phyloP scores from a whole-genome alignment of 257 asterid genomes.

The Jasminum sambac region DNA sequence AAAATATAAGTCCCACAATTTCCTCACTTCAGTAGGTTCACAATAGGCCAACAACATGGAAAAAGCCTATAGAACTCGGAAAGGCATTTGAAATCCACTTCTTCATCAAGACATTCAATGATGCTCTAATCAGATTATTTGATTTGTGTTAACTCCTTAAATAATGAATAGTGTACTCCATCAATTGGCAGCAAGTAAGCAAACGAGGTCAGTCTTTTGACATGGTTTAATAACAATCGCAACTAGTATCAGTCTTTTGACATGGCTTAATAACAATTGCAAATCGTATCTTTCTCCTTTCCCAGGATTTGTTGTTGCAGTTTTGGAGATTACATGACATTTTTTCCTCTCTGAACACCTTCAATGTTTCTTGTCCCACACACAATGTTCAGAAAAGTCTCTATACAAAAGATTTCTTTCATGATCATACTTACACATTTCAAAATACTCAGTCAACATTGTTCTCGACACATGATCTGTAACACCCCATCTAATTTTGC shows the following conservation, averaged over 20 bases:
- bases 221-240: conserved; percentile 14
- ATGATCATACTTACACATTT: neutral
- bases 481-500: too few species aligned
- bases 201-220: conserved; percentile 10
- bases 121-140: conserved; percentile 14
- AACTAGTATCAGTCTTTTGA: neutral
- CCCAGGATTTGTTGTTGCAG: neutral
- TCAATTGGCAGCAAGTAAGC: conserved; percentile 6
- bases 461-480: neutral
- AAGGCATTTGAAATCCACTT: conserved; percentile 17
- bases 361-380: neutral
- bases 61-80: neutral
- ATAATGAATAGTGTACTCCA: neutral
- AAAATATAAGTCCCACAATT: too few species aligned
- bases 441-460: neutral
- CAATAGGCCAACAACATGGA: conserved; percentile 1
- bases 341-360: neutral
- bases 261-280: conserved; percentile 13
- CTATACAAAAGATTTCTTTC: neutral
- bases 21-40: conserved; percentile 16
- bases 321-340: neutral
- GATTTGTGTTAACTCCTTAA: conserved; percentile 19
- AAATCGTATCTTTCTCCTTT: neutral
- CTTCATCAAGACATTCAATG: conserved; percentile 13
- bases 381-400: neutral